phyloP scores from a whole-genome alignment of 768 basidiomycete genomes.

The Auricularia sp. region DNA sequence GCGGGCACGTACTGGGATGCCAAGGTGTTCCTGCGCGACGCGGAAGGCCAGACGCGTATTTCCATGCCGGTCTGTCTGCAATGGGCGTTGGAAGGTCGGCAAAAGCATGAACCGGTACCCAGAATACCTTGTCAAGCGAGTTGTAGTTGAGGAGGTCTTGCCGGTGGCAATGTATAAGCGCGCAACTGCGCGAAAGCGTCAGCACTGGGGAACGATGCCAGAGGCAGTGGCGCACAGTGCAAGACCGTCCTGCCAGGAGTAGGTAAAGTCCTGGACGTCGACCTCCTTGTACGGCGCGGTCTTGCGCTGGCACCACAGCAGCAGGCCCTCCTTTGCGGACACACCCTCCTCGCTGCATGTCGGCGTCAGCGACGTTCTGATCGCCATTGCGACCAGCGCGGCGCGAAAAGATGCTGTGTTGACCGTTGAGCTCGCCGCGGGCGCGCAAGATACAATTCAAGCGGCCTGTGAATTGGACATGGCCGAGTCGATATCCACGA shows the following conservation, averaged over 20 bases:
- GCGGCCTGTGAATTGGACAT: too few species aligned
- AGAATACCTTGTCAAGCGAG: constrained; percentile 65
- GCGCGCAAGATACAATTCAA: too few species aligned
- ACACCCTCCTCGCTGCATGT: constrained; percentile 82
- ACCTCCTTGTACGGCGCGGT: constrained; percentile 87
- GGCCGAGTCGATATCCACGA: too few species aligned
- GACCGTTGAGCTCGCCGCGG: too few species aligned
- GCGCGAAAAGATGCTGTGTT: too few species aligned
- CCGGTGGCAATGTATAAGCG: constrained; percentile 93
- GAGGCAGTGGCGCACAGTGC: constrained; percentile 58
- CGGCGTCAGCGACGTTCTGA: constrained; percentile 9
- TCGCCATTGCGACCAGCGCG: not conserved
- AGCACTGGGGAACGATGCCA: not conserved
- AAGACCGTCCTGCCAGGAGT: constrained; percentile 90
- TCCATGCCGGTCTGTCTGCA: constrained; percentile 61
- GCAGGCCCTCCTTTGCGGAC: constrained; percentile 94
- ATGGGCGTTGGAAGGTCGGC: constrained; percentile 10
- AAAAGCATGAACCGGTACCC: not conserved
- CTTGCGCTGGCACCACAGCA: constrained; percentile 97
- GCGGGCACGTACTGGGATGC: constrained; percentile 52
- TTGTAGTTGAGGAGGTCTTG: constrained; percentile 91
- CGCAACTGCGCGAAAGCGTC: constrained; percentile 52
- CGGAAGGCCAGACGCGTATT: constrained; percentile 85
- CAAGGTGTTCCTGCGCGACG: constrained; percentile 78
- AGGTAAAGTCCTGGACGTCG: constrained; percentile 85